These are phyloP conservation scores for Cephaloascus fragrans DNA, from an alignment of 805 yeast species.

Conservation along the genomic window DNA sequence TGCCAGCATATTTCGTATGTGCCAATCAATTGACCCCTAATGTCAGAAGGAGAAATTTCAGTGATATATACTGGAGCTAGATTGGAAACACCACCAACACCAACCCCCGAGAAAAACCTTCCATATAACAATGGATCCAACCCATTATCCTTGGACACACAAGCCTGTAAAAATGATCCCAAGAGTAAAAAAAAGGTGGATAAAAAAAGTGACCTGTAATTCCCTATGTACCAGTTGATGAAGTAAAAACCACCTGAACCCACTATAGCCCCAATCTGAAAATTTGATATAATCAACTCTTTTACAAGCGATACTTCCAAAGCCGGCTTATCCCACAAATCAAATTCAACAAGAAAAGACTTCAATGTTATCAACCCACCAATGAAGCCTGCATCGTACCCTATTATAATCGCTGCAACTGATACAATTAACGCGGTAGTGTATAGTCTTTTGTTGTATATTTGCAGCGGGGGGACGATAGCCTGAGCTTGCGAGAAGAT, in stretches of 20 bases:
- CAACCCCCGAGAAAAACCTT: background rate
- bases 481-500: background rate
- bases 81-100: background rate
- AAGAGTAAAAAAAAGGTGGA: background rate
- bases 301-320: background rate
- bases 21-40: background rate
- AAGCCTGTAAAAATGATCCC: too few species aligned
- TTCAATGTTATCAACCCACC: background rate
- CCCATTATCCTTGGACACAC: slow-evolving; percentile 40
- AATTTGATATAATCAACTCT: background rate
- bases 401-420: background rate
- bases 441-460: background rate
- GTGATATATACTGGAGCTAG: background rate
- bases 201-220: background rate
- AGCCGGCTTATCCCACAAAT: background rate
- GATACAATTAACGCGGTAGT: background rate
- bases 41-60: background rate
- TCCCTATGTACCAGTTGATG: background rate
- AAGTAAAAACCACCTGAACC: background rate
- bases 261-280: background rate
- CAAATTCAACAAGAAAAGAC: background rate
- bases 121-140: too few species aligned
- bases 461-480: background rate
- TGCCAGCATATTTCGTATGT: background rate
- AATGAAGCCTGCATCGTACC: background rate